These are phyloP conservation scores for Bruguiera gymnorhiza DNA, from an alignment of 345 rosid species.

Conservation along the genomic window DNA sequence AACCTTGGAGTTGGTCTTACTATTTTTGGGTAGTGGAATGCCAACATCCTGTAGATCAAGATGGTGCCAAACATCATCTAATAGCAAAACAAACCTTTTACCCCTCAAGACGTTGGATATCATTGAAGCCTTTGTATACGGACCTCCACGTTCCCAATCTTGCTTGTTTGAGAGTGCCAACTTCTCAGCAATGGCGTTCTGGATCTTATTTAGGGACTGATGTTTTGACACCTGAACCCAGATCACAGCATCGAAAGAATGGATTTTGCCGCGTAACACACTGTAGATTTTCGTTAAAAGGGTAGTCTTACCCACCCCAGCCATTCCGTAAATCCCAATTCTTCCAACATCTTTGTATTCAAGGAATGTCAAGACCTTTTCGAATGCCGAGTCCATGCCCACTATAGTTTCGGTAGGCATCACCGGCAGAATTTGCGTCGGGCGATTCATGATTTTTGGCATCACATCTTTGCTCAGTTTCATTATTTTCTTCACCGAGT, in stretches of 20 bases:
- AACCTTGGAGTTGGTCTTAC: conserved; percentile 15
- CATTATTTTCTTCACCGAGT: too few relatives aligned
- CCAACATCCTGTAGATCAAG: conserved; percentile 13
- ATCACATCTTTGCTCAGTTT: too few relatives aligned
- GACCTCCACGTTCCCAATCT: not conserved
- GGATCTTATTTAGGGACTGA: not conserved
- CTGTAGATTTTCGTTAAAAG: conserved; percentile 5
- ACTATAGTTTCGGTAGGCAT: not conserved
- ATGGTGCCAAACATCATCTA: conserved; percentile 24
- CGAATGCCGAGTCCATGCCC: conserved; percentile 3
- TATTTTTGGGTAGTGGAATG: conserved; percentile 7
- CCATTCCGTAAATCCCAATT: conserved; percentile 17
- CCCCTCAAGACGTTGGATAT: not conserved
- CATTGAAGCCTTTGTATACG: not conserved
- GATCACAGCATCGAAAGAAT: not conserved
- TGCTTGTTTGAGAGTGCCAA: not conserved
- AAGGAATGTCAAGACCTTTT: not conserved
- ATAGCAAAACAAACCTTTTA: conserved; percentile 17
- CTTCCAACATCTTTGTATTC: not conserved
- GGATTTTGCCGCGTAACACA: not conserved
- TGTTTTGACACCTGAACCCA: conserved; percentile 8
- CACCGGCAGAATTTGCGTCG: not conserved
- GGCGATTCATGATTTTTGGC: too few relatives aligned
- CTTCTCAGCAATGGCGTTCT: not conserved
- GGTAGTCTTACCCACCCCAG: conserved; percentile 23